These are phyloP conservation scores for Eleusine indica DNA, from an alignment of 176 grass and related monocot genomes.

Conservation along the genomic window DNA sequence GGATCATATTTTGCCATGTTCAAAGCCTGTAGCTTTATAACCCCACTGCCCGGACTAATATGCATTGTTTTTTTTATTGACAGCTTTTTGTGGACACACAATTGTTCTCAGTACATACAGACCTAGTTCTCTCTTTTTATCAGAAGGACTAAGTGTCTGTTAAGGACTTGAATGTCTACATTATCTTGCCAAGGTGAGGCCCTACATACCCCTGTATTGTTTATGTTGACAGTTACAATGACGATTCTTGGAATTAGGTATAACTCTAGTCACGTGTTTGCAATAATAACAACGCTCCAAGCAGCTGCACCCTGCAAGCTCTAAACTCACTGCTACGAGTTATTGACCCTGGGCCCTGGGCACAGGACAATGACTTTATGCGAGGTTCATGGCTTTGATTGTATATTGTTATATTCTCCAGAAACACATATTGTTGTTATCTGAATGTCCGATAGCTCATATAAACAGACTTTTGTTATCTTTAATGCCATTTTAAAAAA, in stretches of 20 bases:
- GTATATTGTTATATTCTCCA: neutral
- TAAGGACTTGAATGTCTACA: slow-evolving; percentile 35
- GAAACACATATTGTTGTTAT: neutral
- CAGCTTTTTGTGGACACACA: slow-evolving; percentile 98
- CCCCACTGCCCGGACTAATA: neutral
- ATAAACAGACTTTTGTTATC: neutral
- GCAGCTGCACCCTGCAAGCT: neutral
- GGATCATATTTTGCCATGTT: neutral
- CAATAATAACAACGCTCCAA: slow-evolving; percentile 11
- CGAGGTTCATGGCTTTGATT: slow-evolving; percentile 9
- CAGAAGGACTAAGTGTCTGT: slow-evolving; percentile 80
- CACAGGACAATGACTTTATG: neutral
- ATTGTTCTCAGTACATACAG: slow-evolving; percentile 96
- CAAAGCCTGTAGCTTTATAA: neutral
- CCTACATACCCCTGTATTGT: neutral
- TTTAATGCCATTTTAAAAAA: too few relatives aligned
- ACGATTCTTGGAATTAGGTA: neutral
- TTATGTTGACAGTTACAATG: neutral
- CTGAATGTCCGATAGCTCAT: neutral
- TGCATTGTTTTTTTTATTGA: slow-evolving; percentile 27
- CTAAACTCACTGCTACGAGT: slow-evolving; percentile 9
- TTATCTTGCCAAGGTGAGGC: slow-evolving; percentile 48
- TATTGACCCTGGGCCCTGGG: neutral
- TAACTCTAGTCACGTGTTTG: neutral
- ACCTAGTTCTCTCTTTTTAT: slow-evolving; percentile 99